phyloP scores from a whole-genome alignment of 441 rosid species.

The Pelargonium cotyledonis region DNA sequence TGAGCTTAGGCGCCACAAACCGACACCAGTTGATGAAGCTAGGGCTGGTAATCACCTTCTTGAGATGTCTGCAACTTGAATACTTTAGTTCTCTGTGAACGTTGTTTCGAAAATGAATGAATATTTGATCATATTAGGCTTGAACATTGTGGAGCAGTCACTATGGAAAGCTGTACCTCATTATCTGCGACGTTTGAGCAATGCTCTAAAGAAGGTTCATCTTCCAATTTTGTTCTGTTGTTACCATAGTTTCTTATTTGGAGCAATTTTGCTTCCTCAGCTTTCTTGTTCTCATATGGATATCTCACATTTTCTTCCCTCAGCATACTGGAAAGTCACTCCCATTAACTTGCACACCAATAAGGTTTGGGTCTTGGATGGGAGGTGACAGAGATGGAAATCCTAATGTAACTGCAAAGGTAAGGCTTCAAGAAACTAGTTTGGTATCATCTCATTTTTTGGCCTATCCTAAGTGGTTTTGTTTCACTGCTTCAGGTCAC shows the following conservation, averaged over 20 bases:
- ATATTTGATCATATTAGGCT: constrained; percentile 41
- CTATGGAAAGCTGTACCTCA: constrained; percentile 96
- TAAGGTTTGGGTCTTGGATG: constrained; percentile 97
- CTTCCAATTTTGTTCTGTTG: not conserved
- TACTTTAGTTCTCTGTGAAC: not conserved
- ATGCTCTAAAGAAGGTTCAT: constrained; percentile 76
- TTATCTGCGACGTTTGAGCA: constrained; percentile 93
- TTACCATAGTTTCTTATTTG: too few relatives aligned
- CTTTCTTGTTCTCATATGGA: too few relatives aligned
- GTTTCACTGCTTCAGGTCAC: constrained; percentile 59
- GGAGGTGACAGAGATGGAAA: constrained; percentile 99
- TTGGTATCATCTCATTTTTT: too few relatives aligned
- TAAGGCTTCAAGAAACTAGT: constrained; percentile 17
- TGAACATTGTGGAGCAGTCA: constrained; percentile 95
- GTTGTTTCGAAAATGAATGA: not conserved
- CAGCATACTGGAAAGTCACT: constrained; percentile 85
- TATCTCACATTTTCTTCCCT: constrained; percentile 8
- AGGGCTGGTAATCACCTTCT: constrained; percentile 52
- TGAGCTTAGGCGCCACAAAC: constrained; percentile 94
- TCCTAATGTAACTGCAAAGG: constrained; percentile 95
- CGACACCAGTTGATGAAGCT: constrained; percentile 96
- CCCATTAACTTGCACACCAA: constrained; percentile 90
- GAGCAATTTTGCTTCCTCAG: not conserved
- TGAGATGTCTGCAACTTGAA: not conserved
- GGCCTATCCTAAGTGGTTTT: too few relatives aligned